A percentile compares a stretch with the other conserved stretches of the same genome.
Conservation (phyloP, 208 protist genomes). For the Zelonia costaricensis region DNA sequence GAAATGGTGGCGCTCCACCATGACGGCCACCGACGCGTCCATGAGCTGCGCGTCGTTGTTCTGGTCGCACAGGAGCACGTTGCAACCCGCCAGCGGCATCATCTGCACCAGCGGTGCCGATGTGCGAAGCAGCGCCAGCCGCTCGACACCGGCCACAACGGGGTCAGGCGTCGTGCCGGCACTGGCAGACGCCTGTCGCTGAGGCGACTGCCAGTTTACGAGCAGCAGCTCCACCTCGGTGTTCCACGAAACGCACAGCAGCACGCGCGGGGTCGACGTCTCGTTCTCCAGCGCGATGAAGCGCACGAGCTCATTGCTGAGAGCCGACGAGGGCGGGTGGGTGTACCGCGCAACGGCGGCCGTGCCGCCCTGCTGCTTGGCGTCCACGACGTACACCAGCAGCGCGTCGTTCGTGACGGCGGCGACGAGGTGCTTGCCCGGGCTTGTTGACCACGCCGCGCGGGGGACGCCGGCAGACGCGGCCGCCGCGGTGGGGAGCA, state of each 20-base stretch:
- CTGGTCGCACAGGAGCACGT: conserved; percentile 51
- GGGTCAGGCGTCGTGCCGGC: not conserved
- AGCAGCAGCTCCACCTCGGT: conserved; percentile 59
- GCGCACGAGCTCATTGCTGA: conserved; percentile 42
- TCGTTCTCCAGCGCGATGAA: conserved; percentile 40
- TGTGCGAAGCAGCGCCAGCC: conserved; percentile 30
- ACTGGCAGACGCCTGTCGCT: not conserved
- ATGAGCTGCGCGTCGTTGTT: conserved; percentile 43
- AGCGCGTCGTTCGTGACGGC: conserved; percentile 46
- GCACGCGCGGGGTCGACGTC: conserved; percentile 19
- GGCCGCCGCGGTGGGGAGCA: conserved; percentile 2
- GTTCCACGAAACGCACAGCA: conserved; percentile 61
- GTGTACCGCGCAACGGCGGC: conserved; percentile 34
- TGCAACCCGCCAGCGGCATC: conserved; percentile 37
- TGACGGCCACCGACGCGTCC: conserved; percentile 49
- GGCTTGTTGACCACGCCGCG: conserved; percentile 18
- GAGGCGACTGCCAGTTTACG: conserved; percentile 31
- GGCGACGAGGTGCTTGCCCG: conserved; percentile 48
- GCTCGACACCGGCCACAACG: conserved; percentile 32
- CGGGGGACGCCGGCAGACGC: conserved; percentile 14
- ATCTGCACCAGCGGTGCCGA: conserved; percentile 43
- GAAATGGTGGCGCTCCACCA: conserved; percentile 55
- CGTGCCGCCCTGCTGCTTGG: conserved; percentile 26
- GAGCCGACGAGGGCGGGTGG: conserved; percentile 25
- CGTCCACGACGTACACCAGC: conserved; percentile 45